These are phyloP conservation scores for Rhinocladiella mackenziei DNA, from an alignment of 2,329 filamentous ascomycete species.

Conservation along the genomic window DNA sequence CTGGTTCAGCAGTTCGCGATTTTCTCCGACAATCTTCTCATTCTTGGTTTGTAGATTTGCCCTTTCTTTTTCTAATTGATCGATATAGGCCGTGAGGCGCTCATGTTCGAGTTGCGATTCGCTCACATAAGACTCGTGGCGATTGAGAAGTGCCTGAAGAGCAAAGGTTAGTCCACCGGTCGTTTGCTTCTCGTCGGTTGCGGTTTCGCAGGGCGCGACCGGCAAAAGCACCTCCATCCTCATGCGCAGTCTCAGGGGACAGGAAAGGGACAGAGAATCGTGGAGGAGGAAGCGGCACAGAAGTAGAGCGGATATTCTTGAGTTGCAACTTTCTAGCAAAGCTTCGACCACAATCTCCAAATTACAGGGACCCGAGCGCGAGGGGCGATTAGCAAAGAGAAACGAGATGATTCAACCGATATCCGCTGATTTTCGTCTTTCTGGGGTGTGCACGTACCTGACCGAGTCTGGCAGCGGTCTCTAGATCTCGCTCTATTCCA, in stretches of 20 bases:
- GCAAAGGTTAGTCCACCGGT: conserved; percentile 60
- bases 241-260: not conserved
- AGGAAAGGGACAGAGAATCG: not conserved
- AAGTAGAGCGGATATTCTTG: not conserved
- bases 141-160: conserved; percentile 78
- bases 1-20: conserved; percentile 73
- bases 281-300: not conserved
- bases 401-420: not conserved
- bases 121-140: conserved; percentile 91
- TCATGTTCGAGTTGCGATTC: conserved; percentile 82
- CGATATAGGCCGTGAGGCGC: conserved; percentile 65
- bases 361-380: conserved; percentile 11
- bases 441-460: conserved; percentile 65
- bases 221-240: conserved; percentile 7
- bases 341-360: not conserved
- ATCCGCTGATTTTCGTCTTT: conserved; percentile 1
- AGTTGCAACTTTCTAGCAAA: not conserved
- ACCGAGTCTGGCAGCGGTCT: conserved; percentile 78
- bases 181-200: conserved; percentile 9
- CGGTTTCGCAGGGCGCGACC: not conserved
- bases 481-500: conserved; percentile 80
- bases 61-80: conserved; percentile 71
- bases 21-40: conserved; percentile 74
- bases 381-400: not conserved
- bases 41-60: conserved; percentile 71